Base-by-base conservation (phyloP, 108 stramenopile species). In the Nitzschia putrida region DNA sequence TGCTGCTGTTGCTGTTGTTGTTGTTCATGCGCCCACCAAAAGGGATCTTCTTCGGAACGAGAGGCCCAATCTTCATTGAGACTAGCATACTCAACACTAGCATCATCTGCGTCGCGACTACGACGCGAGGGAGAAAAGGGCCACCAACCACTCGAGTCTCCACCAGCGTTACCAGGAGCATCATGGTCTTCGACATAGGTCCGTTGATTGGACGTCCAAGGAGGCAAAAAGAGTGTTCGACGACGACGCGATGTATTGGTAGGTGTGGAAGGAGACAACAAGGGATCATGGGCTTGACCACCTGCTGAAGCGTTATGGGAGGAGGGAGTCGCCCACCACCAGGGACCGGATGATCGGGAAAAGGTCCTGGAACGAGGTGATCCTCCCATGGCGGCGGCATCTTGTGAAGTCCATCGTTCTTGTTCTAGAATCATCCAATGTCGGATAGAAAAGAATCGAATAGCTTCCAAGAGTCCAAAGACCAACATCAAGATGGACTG, bases 51-150 rank as follows among this genome's bases (percentile, higher is more conserved):
- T 72, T 80, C 76, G 7, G 74, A 50, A 7, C 76, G 75, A 47
- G 55, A 66, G 29, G 83, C 83, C 83, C 83, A 84, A 51, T 84
- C 83, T 61, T 84, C 83, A 53, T 77, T 74, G 6, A 84, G 44
- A 25, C 80, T 81, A 0, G 72, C 83, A 78, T 82, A 80, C 44
- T 84, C 83, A 21, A 80, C 80, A 8, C 76, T 77, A 18, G 66
- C 83, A 68, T 80, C 80, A 39, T 80, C 73, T 13, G 10, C 7
- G 34, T 43, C 41, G 42, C n/a, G 38, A 18, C 38, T 29, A 1
- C 25, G 22, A 56, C 13, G 18, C 3, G 21, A 25, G 22, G 16
- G 18, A 24, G 20, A 34, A 47, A 56, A 56, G 14, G 54, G 54
- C 67, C 67, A 68, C 67, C 54, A 68, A 2, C 43, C 44, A 18